Evolutionary conservation across 1,284 basidiomycete species (phyloP).

Genomic region (Heterobasidion occidentale): DNA sequence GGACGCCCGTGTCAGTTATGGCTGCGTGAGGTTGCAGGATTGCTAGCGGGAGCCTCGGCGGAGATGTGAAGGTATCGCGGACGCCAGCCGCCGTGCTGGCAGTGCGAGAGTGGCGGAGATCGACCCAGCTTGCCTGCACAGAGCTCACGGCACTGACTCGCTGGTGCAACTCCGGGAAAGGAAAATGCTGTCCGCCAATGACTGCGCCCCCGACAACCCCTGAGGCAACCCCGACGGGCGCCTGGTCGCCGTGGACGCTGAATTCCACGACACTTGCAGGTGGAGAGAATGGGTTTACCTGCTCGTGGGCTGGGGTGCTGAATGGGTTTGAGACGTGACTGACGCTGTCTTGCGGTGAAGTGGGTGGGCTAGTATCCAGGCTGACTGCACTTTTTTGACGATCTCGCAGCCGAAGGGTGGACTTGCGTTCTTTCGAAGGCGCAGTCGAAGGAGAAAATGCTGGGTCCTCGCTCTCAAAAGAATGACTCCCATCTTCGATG

Average conservation of each 20-base stretch:
- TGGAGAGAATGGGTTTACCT: slow-evolving; percentile 44
- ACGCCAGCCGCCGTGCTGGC: background rate
- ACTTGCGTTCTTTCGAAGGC: too few relatives aligned
- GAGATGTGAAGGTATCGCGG: slow-evolving; percentile 49
- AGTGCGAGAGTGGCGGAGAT: slow-evolving; percentile 21
- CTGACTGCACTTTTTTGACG: too few relatives aligned
- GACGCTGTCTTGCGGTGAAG: too few relatives aligned
- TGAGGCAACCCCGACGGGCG: slow-evolving; percentile 6
- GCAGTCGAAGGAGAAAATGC: too few relatives aligned
- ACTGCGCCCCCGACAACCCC: too few relatives aligned
- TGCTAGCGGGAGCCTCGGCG: slow-evolving; percentile 21
- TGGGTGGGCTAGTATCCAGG: too few relatives aligned
- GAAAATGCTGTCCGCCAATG: slow-evolving; percentile 10
- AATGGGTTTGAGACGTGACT: slow-evolving; percentile 14
- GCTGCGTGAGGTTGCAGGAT: background rate
- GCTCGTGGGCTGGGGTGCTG: slow-evolving; percentile 25
- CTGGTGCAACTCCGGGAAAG: background rate
- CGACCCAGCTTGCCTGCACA: slow-evolving; percentile 13
- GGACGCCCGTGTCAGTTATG: too few relatives aligned
- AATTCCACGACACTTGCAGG: slow-evolving; percentile 31
- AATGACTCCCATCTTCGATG: too few relatives aligned
- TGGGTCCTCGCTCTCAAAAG: too few relatives aligned
- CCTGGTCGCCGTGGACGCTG: slow-evolving; percentile 14
- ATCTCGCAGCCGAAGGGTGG: too few relatives aligned
- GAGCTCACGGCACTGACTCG: slow-evolving; percentile 1